Base-by-base conservation (phyloP, 345 rosid species). In the Geranium rotundifolium region DNA sequence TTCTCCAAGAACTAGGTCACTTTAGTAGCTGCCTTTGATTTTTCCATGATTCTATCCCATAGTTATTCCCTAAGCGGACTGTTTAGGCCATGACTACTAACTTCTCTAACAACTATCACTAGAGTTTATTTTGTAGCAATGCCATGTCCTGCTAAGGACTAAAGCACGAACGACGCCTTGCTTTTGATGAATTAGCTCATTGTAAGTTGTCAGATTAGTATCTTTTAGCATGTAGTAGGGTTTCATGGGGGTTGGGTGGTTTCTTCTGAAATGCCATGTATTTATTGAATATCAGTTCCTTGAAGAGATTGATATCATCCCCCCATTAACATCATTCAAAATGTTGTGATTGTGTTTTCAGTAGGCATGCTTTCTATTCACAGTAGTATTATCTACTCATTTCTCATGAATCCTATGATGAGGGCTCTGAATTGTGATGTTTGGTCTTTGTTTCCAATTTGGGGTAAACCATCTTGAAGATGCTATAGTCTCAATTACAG, bases 1-100 rank as follows among this genome's bases (percentile, higher is more conserved):
- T 93, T 73, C 65, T 88, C 68, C 82, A 77, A 57, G 97, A 88
- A 72, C 73, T 93, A 46, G 66, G 71, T 54, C 68, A 67, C 63
- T 74, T 69, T n/a, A 63, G 69, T 7, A 54, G 69, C 37, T 72
- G 65, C 64, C 65, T 72, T 57, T 74, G 72, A 76, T 34, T 59
- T 34, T 59, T 63, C 52, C 15, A 9, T 14, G 14, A 7, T 46
- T 46, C 12, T 12, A 7, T 46, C 52, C 12, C 52, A 10, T 46
- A 7, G 52, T 12, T 16, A 46, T 46, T 46, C 12, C 52, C 52
- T 46, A 9, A 46, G 52, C 50, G 12, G 3, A 5, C 52, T 46
- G 52, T 46, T 9, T 46, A 14, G 52, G 52, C 3, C 3, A 46
- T 46, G 52, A 46, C 14, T 3, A 46, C 52, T 46, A 46, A 46